Conservation (phyloP, 768 basidiomycete species). For the Collybiopsis luxurians region DNA sequence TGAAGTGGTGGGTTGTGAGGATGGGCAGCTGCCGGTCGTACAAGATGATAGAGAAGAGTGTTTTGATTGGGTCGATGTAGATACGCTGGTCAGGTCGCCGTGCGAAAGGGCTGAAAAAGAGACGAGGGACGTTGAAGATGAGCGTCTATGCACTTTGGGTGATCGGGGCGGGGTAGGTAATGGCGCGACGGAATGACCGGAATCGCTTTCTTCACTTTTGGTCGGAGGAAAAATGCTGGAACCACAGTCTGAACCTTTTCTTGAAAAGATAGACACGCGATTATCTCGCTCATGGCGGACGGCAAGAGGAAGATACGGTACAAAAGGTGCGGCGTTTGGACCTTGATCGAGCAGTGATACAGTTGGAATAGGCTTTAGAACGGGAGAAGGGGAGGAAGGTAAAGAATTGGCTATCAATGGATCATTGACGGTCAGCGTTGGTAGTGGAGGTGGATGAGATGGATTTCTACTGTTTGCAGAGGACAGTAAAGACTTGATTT, state of each 20-base stretch:
- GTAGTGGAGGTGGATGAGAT: not conserved
- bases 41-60: not conserved
- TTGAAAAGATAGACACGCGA: constrained; percentile 1
- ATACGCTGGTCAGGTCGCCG: not conserved
- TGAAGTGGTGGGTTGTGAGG: not conserved
- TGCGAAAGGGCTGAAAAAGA: not conserved
- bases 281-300: not conserved
- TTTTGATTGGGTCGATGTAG: not conserved
- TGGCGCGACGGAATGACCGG: not conserved
- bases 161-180: not conserved
- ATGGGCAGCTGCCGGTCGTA: not conserved
- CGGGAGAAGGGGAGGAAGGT: not conserved
- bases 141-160: not conserved
- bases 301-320: constrained; percentile 6
- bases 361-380: not conserved
- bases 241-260: constrained; percentile 4
- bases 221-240: not conserved
- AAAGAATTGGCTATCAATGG: not conserved
- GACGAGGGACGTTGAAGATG: not conserved
- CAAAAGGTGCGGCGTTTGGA: not conserved
- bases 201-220: not conserved
- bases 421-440: not conserved
- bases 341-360: not conserved
- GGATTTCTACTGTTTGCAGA: not conserved
- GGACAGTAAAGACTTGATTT: constrained; percentile 1